Evolutionary conservation across 2,329 filamentous ascomycete species (phyloP), one percentile per base, ranked within the genome.

Genomic region (Moelleriella libera): DNA sequence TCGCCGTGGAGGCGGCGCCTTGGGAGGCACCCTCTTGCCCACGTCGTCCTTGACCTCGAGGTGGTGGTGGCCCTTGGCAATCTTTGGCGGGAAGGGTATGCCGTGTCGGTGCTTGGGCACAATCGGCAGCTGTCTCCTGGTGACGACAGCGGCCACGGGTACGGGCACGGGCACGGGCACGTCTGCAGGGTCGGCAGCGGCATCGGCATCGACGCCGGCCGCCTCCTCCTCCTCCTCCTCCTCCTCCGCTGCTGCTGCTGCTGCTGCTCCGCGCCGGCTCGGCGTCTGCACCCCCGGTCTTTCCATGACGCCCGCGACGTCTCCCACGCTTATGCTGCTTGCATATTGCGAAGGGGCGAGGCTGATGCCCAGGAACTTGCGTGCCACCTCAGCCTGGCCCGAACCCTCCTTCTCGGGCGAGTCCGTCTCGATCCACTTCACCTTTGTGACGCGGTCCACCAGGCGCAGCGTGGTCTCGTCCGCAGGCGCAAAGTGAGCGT

Each of bases 221-320:
- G 54, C 49, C 9, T 55, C 54, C 9, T 53, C 57, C 2, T 21
- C 21, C 21, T 21, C 49, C 9, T 55, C 54, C 9, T 53, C 57
- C 2, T 21, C 21, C 21, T 21, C 21, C 21, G 21, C 21, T 21
- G 2, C 21, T 21, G 21, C 21, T 21, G 21, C 21, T 41, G 58
- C 59, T 28, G 55, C 53, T 12, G 51, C 56, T 44, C 63, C 60
- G 51, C 68, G 78, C 44, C 82, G 74, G 59, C 85, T 88, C 5
- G 86, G 87, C 14, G 87, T 88, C 57, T 88, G 81, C 28, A 90
- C 79, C 1, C 85, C 87, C 0, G 87, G 87, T 61, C 85, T 88
- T 64, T 90, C 87, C 61, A 75, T 86, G 43, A 88, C 83, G 9
- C 79, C 78, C 6, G 88, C 87, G 41, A 94, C 79, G 55, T 92